Percentiles rank a stretch among this genome's conserved stretches.
phyloP scores from a whole-genome alignment of 2,329 filamentous ascomycete genomes.

The Diaporthe humulicola region DNA sequence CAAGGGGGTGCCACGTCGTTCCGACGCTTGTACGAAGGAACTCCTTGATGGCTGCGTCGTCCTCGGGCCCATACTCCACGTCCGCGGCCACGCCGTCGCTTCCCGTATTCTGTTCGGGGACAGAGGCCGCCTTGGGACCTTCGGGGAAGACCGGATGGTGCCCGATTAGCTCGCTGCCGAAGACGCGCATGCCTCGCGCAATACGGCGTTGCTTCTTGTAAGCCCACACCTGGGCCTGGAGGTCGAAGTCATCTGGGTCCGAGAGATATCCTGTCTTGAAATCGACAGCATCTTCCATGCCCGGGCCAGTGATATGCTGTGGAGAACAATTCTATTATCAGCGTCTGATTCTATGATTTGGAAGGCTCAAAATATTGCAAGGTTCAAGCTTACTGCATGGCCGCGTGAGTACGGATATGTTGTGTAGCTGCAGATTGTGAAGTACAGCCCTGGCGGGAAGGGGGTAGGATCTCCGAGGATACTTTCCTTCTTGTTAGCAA shows the following conservation, averaged over 20 bases:
- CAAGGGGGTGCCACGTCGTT: constrained; percentile 60
- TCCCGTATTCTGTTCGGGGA: background rate
- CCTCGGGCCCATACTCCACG: constrained; percentile 58
- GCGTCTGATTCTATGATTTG: background rate
- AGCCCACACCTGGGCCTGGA: background rate
- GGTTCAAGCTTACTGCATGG: background rate
- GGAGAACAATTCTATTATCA: background rate
- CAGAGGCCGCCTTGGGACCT: too few relatives aligned
- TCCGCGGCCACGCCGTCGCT: background rate
- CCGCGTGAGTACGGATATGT: background rate
- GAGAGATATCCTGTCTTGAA: background rate
- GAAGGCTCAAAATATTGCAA: background rate
- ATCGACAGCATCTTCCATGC: background rate
- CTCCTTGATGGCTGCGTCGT: constrained; percentile 61
- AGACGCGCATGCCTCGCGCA: too few relatives aligned
- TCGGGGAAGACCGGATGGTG: too few relatives aligned
- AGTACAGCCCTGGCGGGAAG: background rate
- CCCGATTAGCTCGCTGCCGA: too few relatives aligned
- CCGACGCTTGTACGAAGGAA: constrained; percentile 53
- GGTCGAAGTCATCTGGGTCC: background rate
- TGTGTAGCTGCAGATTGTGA: background rate
- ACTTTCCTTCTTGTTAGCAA: background rate
- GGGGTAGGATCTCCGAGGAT: background rate
- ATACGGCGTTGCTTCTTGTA: background rate
- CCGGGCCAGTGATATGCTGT: background rate